Evolutionary conservation across 2,329 filamentous ascomycete genomes (phyloP).

Genomic region (Sordariomycetes sp.): DNA sequence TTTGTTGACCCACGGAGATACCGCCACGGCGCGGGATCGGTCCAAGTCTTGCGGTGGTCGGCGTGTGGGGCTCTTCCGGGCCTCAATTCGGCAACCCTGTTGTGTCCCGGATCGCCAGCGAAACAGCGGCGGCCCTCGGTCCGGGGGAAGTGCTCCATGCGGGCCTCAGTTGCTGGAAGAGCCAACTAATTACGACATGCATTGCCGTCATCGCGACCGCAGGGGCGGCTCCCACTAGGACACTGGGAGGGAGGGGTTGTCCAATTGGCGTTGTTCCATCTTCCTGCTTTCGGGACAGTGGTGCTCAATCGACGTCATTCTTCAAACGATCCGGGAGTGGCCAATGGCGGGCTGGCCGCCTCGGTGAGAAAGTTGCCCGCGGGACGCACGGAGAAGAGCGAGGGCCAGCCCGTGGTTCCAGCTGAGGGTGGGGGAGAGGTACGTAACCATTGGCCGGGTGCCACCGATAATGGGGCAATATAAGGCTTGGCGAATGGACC

Average conservation of each 20-base stretch:
- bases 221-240: background rate
- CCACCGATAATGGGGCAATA: background rate
- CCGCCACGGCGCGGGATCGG: background rate
- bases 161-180: background rate
- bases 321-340: background rate
- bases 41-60: background rate
- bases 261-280: background rate
- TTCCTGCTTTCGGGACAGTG: background rate
- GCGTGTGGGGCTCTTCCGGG: background rate
- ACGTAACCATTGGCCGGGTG: background rate
- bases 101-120: background rate
- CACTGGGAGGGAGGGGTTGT: background rate
- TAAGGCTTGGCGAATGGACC: constrained; percentile 2
- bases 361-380: background rate
- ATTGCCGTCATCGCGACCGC: background rate
- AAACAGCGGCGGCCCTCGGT: background rate
- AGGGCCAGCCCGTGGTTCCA: background rate
- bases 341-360: background rate
- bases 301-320: background rate
- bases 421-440: background rate
- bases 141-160: background rate
- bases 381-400: background rate
- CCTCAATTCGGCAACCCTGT: background rate
- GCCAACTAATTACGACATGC: background rate
- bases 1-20: background rate